These are phyloP conservation scores for Trichoderma koningiopsis DNA, from an alignment of 2,329 filamentous ascomycete genomes.

Conservation along the genomic window DNA sequence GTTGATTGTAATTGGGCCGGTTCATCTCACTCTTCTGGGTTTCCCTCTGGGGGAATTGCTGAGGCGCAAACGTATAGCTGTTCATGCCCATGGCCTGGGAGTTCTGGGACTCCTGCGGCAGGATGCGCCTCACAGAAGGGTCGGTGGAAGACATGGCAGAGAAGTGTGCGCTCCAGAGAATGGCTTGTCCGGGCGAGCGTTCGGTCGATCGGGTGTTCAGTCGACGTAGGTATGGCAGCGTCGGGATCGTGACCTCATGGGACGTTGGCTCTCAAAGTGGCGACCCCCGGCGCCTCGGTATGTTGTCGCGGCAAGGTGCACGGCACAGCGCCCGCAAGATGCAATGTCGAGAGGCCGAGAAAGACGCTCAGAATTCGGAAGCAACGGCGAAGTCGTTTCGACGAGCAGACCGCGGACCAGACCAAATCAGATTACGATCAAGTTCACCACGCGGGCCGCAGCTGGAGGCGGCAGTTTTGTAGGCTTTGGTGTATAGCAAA, in stretches of 20 bases:
- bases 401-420: not conserved
- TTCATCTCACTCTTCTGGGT: slow-evolving; percentile 76
- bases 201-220: not conserved
- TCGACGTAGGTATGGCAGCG: not conserved
- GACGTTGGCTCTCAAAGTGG: slow-evolving; percentile 18
- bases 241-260: slow-evolving; percentile 10
- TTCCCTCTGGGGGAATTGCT: slow-evolving; percentile 59
- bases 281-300: slow-evolving; percentile 23
- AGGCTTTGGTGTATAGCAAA: not conserved
- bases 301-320: slow-evolving; percentile 6
- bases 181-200: not conserved
- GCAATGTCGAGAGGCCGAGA: not conserved
- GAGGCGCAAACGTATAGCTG: slow-evolving; percentile 74
- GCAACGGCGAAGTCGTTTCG: slow-evolving; percentile 2
- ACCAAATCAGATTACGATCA: not conserved
- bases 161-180: not conserved
- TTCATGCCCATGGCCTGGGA: slow-evolving; percentile 61
- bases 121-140: slow-evolving; percentile 60
- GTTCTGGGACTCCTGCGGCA: slow-evolving; percentile 58
- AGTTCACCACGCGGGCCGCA: not conserved
- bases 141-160: slow-evolving; percentile 62
- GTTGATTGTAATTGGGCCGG: not conserved
- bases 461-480: slow-evolving; percentile 3
- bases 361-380: not conserved
- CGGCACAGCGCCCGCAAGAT: not conserved